These are phyloP conservation scores for Aspergillus proliferans DNA, from an alignment of 2,329 filamentous ascomycete species.

Conservation along the genomic window DNA sequence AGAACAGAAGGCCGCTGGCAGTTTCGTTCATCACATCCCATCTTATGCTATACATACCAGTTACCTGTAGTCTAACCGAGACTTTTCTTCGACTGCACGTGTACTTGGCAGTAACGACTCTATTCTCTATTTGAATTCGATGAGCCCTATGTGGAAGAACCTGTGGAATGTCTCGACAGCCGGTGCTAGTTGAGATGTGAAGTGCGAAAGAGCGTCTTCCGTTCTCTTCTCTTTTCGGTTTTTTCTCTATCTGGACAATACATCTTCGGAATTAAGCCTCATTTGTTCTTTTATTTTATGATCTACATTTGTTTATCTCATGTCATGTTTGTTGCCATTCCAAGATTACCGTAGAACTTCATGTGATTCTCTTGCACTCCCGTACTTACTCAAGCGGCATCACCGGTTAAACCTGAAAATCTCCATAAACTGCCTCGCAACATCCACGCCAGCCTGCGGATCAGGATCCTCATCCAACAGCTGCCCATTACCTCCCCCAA, in stretches of 20 bases:
- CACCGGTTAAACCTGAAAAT: conserved; percentile 39
- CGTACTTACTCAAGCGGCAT: neutral
- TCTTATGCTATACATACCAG: conserved; percentile 9
- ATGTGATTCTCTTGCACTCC: neutral
- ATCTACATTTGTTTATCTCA: neutral
- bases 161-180: neutral
- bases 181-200: neutral
- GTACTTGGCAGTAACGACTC: conserved; percentile 8
- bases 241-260: neutral
- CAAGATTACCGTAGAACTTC: neutral
- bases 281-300: neutral
- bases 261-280: too few species aligned
- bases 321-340: neutral
- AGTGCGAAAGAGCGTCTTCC: neutral
- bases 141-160: neutral
- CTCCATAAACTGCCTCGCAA: conserved; percentile 42
- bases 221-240: neutral
- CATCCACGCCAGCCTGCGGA: conserved; percentile 32
- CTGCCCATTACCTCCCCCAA: conserved; percentile 9
- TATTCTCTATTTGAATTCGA: conserved; percentile 6
- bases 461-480: conserved; percentile 23
- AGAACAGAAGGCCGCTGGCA: conserved; percentile 18
- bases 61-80: conserved; percentile 22
- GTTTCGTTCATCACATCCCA: conserved; percentile 16
- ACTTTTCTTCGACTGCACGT: conserved; percentile 9